Conservation (phyloP, 2,329 filamentous ascomycete species). For the Exophiala aquamarina region DNA sequence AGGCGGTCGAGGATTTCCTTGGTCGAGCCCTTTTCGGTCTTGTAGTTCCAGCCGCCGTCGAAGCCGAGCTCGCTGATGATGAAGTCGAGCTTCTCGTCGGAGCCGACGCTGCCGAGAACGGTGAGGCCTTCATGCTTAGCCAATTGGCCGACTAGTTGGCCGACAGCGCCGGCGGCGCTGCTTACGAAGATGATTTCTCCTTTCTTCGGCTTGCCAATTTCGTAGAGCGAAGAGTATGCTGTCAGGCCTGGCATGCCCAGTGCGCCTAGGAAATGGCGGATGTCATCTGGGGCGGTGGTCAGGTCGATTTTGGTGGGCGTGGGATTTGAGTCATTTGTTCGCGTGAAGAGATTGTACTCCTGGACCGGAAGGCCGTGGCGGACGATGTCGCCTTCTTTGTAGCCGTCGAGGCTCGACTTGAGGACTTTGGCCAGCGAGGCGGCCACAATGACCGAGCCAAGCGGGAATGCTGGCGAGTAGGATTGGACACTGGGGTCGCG, state of each 20-base stretch:
- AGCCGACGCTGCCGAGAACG: constrained; percentile 78
- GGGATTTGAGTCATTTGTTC: neutral
- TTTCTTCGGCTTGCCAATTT: constrained; percentile 72
- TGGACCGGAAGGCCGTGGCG: constrained; percentile 61
- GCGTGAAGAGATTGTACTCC: constrained; percentile 56
- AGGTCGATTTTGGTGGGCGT: constrained; percentile 16
- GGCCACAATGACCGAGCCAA: constrained; percentile 66
- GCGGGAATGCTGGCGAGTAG: constrained; percentile 63
- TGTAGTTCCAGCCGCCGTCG: constrained; percentile 82
- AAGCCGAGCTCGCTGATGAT: constrained; percentile 69
- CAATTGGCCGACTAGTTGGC: constrained; percentile 78
- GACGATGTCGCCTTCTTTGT: constrained; percentile 64
- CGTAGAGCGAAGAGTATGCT: constrained; percentile 72
- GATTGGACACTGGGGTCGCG: constrained; percentile 63
- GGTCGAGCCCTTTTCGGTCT: constrained; percentile 65
- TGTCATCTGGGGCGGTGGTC: constrained; percentile 29
- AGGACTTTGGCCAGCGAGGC: constrained; percentile 66
- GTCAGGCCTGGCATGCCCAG: constrained; percentile 79
- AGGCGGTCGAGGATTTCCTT: constrained; percentile 67
- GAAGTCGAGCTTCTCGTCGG: constrained; percentile 76
- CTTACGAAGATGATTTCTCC: constrained; percentile 81
- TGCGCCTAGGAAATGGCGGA: constrained; percentile 67
- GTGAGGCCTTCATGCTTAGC: constrained; percentile 77
- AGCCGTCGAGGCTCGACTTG: constrained; percentile 64
- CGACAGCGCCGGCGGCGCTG: constrained; percentile 77